phyloP scores from a whole-genome alignment of 352 stramenopile species.

The Ophiocytium majus region DNA sequence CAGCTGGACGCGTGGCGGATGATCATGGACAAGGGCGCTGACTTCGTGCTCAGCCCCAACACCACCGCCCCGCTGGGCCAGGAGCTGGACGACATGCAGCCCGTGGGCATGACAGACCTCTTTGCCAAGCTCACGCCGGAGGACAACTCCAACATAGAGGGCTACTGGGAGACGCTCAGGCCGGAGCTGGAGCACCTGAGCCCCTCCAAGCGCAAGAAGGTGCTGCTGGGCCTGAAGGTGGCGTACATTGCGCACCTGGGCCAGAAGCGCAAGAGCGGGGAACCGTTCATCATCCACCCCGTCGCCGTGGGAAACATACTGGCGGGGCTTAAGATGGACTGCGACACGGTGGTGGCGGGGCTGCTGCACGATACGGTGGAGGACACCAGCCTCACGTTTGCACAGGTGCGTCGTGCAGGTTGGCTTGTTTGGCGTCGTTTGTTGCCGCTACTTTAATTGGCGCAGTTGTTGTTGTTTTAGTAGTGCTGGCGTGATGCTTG shows the following conservation, averaged over 20 bases:
- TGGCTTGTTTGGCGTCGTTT: too few relatives aligned
- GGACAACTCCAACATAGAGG: neutral
- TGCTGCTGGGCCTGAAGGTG: constrained; percentile 62
- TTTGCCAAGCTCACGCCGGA: constrained; percentile 9
- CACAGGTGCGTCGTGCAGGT: neutral
- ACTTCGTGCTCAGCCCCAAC: constrained; percentile 9
- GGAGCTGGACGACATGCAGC: neutral
- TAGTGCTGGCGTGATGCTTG: too few relatives aligned
- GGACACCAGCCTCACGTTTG: constrained; percentile 75
- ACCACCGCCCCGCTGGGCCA: neutral
- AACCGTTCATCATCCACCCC: constrained; percentile 77
- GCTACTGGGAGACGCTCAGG: constrained; percentile 15
- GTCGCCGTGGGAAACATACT: constrained; percentile 70
- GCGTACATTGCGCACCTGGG: constrained; percentile 68
- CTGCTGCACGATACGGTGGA: constrained; percentile 80
- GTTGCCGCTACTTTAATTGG: too few relatives aligned
- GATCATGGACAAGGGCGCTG: constrained; percentile 3
- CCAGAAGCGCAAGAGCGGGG: constrained; percentile 69
- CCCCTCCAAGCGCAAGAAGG: neutral
- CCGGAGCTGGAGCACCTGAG: constrained; percentile 25
- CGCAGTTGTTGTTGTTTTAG: too few relatives aligned
- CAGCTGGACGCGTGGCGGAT: constrained; percentile 14
- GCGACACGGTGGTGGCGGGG: constrained; percentile 68
- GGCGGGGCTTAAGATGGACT: constrained; percentile 71
- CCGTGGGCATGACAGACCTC: constrained; percentile 9